Evolutionary conservation across 2,329 filamentous ascomycete genomes (phyloP), one percentile per base, ranked within the genome.

Genomic region (Pyricularia grisea): DNA sequence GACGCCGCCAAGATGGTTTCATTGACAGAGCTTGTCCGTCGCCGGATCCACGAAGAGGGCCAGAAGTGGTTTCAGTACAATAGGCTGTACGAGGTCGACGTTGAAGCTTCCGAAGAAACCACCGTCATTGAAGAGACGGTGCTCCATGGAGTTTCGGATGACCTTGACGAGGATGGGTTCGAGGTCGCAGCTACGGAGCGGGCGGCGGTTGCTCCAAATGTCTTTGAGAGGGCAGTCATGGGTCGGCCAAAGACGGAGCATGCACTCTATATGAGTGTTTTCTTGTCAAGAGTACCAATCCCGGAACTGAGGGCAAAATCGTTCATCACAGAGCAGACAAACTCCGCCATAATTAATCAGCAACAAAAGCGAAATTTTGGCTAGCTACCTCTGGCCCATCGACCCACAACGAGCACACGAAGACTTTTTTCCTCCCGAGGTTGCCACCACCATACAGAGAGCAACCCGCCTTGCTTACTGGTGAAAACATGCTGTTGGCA

Each of bases 1-100:
- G 83, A 87, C 3, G 83, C 86, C 1, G 83, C 82, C 77, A 93
- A 93, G 77, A 81, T 92, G 73, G 85, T 92, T 73, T 89, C 86
- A 4, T 84, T 92, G 65, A 83, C 84, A 64, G 90, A 93, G 77
- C 88, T 91, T 55, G 83, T 83, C 69, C 90, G 90, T 76, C 79
- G 84, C 58, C 79, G 87, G 65, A 77, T 90, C 68, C 78, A 74
- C 36, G 80, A 82, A 67, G 77, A 80, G 60, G 81, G 80, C 3
- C 80, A 79, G 70, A 72, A 78, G 66, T 87, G 83, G 82, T 86
- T 79, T 70, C 86, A 87, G 75, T 88, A 87, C 76, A 88, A 88
- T 71, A 79, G 83, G 68, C 77, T 88, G 14, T 86, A 85, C 73
- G 82, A 85, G 70, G 78, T 83, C 23, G 79, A 79, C 30, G 72